Base-by-base conservation (phyloP, 805 yeast genomes). In the Pichia thaimueangensis region DNA sequence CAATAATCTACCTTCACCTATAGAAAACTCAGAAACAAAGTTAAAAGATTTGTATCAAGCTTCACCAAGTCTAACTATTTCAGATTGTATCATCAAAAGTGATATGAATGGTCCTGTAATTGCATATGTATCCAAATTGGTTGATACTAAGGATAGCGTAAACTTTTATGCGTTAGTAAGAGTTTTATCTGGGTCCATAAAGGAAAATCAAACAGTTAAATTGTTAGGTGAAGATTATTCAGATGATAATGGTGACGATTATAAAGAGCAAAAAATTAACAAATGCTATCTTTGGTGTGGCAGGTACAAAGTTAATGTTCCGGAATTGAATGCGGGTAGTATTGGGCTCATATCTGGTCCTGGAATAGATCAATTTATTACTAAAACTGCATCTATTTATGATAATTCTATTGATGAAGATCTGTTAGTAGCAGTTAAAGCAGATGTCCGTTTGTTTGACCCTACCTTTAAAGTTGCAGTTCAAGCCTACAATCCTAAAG, bases 391-490 rank as follows among this genome's bases (percentile, higher is more conserved):
- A 1, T 73, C 87, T 0, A 60, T 88, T 0, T 62, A 65, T 49
- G 70, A 60, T 8, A 35, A 42, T 4, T 44, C 56, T 3, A 57
- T 57, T 3, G 37, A 37, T 2, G 36, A 41, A n/a, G 54, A 57
- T 11, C 49, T 60, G 15, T 33, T 57, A 11, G 58, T 61, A n/a
- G 68, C 73, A 48, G 64, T 58, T 36, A 67, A 70, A 0, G 53
- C 74, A 13, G 69, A 70, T 35, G 70, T 68, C 45, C 58, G 78
- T 3, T 59, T 67, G 6, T n/a, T n/a, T n/a, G 65, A 69, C 37
- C 78, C 95, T 0, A 79, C 84, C 2, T 76, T 86, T 53, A 86
- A 87, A 54, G 74, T 91, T 3, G 88, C 95, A 1, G 73, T 91
- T 16, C 94, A 88, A 55, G 94, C 97, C 0, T 69, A 73, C 13